Evolutionary conservation across 371 early-diverging fungal species (phyloP).

Genomic region (Mortierella sp.): DNA sequence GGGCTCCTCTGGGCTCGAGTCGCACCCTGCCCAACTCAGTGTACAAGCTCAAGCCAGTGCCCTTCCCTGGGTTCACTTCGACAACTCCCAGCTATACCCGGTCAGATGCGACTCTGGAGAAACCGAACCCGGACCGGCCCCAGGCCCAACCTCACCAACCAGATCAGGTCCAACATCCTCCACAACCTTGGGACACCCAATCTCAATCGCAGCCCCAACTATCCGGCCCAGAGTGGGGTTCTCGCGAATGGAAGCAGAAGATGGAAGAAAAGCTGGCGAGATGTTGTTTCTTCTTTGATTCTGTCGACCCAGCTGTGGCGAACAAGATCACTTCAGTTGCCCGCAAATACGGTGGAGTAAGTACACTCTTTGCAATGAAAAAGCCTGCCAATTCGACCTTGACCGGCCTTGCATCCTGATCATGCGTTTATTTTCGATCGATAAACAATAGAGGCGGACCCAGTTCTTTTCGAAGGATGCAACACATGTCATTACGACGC

Average conservation of each 20-base stretch:
- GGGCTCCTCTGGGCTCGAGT: background rate
- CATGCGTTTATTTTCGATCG: background rate
- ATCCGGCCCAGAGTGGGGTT: conserved; percentile 7
- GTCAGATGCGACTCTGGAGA: background rate
- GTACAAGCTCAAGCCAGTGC: conserved; percentile 9
- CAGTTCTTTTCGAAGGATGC: conserved; percentile 46
- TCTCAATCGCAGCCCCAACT: conserved; percentile 5
- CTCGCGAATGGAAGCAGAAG: conserved; percentile 31
- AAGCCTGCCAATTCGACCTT: too few relatives aligned
- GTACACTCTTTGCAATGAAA: too few relatives aligned
- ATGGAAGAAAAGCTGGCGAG: conserved; percentile 13
- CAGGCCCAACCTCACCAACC: background rate
- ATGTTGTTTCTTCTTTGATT: conserved; percentile 39
- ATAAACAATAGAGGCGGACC: conserved; percentile 12
- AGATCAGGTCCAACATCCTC: background rate
- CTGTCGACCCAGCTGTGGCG: conserved; percentile 18
- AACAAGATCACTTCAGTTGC: conserved; percentile 24
- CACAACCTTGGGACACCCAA: conserved; percentile 1
- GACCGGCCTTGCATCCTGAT: too few relatives aligned
- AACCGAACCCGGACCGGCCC: background rate
- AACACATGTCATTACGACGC: conserved; percentile 46
- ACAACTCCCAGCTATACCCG: background rate
- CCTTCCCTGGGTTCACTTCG: background rate
- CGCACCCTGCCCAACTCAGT: background rate
- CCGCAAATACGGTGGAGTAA: conserved; percentile 24